Evolutionary conservation across 352 stramenopile species (phyloP).

Genomic region (Pythium phragmiticola): DNA sequence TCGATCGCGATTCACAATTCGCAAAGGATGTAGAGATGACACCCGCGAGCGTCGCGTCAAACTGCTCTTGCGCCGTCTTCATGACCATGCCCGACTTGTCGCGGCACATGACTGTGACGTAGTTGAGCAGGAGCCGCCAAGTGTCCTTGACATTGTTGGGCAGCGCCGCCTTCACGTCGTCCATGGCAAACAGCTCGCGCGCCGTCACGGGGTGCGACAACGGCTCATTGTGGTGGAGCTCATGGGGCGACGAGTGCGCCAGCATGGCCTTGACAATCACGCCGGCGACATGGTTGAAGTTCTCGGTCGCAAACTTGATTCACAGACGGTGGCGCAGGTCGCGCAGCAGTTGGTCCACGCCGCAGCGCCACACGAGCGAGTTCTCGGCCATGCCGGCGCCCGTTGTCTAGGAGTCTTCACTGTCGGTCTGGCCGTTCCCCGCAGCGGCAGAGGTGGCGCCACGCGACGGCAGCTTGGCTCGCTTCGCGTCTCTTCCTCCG

Average conservation of each 20-base stretch:
- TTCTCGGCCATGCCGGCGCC: slow-evolving; percentile 51
- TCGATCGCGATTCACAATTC: too few relatives aligned
- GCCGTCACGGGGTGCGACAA: slow-evolving; percentile 77
- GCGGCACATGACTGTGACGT: slow-evolving; percentile 88
- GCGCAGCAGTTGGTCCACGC: slow-evolving; percentile 75
- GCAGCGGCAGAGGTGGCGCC: slow-evolving; percentile 16
- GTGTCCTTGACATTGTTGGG: slow-evolving; percentile 77
- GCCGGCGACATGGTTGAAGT: slow-evolving; percentile 81
- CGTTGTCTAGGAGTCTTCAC: slow-evolving; percentile 25
- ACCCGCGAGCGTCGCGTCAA: slow-evolving; percentile 52
- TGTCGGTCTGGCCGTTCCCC: slow-evolving; percentile 24
- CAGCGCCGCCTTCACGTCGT: slow-evolving; percentile 66
- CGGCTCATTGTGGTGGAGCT: slow-evolving; percentile 78
- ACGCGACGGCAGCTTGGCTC: slow-evolving; percentile 73
- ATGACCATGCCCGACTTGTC: slow-evolving; percentile 89
- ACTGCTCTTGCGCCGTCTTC: slow-evolving; percentile 70
- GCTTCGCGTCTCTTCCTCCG: slow-evolving; percentile 36
- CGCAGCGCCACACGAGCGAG: slow-evolving; percentile 79
- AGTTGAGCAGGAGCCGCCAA: slow-evolving; percentile 85
- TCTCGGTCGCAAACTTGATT: slow-evolving; percentile 80
- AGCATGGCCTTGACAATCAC: slow-evolving; percentile 83
- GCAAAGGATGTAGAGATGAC: too few relatives aligned
- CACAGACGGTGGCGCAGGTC: slow-evolving; percentile 78
- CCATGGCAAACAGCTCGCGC: slow-evolving; percentile 71
- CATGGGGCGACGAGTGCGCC: slow-evolving; percentile 71